Conservation (phyloP, 2,329 filamentous ascomycete genomes). For the Hortaea werneckii region DNA sequence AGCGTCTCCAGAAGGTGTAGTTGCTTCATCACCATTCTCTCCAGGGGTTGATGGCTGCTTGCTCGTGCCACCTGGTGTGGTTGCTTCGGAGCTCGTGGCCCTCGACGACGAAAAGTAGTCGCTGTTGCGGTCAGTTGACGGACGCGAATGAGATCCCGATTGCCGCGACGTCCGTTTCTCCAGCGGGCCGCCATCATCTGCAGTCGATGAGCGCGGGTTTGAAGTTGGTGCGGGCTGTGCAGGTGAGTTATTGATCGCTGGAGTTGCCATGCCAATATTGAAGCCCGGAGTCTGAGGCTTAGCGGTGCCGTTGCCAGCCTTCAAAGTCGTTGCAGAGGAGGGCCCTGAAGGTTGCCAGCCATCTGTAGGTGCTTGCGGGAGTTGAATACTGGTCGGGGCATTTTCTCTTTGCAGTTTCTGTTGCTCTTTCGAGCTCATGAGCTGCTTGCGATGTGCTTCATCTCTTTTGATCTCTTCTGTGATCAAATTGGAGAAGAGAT, state of each 20-base stretch:
- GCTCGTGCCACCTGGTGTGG: slow-evolving; percentile 14
- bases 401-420: slow-evolving; percentile 45
- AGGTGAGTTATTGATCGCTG: slow-evolving; percentile 24
- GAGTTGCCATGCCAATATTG: slow-evolving; percentile 54
- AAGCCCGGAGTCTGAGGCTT: slow-evolving; percentile 62
- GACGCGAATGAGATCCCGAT: slow-evolving; percentile 37
- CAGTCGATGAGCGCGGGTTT: slow-evolving; percentile 14
- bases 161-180: slow-evolving; percentile 49
- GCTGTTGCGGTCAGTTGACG: slow-evolving; percentile 50
- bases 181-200: slow-evolving; percentile 35
- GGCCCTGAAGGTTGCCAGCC: slow-evolving; percentile 35
- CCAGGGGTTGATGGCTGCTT: slow-evolving; percentile 23
- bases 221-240: slow-evolving; percentile 23
- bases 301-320: slow-evolving; percentile 50
- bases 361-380: slow-evolving; percentile 35
- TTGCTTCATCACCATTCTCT: slow-evolving; percentile 25
- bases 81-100: slow-evolving; percentile 36
- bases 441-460: slow-evolving; percentile 56
- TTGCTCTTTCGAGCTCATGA: slow-evolving; percentile 54
- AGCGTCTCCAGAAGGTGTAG: slow-evolving; percentile 37
- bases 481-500: slow-evolving; percentile 80
- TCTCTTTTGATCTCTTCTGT: slow-evolving; percentile 85
- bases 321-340: slow-evolving; percentile 47
- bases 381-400: slow-evolving; percentile 51
- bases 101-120: slow-evolving; percentile 68